Conservation (phyloP, 768 basidiomycete species). For the Cyclocybe aegerita region DNA sequence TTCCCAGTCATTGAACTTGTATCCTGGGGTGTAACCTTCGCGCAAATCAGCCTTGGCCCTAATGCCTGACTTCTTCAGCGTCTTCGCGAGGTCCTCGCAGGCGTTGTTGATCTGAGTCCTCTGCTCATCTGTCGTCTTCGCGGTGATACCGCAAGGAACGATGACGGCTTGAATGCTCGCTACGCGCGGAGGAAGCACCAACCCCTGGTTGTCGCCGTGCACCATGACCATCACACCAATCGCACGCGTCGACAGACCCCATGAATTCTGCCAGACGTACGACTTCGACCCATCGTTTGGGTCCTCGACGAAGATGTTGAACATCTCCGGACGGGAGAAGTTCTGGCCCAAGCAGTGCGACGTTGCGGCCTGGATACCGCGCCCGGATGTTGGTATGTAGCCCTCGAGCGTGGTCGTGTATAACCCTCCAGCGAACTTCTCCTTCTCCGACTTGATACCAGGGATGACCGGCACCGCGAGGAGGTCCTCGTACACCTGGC, state of each 20-base stretch:
- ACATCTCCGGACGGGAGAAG: conserved; percentile 96
- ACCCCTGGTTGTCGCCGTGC: too few species aligned
- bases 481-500: conserved; percentile 93
- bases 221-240: conserved; percentile 99
- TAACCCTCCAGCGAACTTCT: conserved; percentile 97
- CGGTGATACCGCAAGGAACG: conserved; percentile 94
- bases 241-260: conserved; percentile 94
- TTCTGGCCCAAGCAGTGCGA: conserved; percentile 99
- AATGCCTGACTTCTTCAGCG: conserved; percentile 70
- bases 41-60: conserved; percentile 88
- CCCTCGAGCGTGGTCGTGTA: conserved; percentile 99
- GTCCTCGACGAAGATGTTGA: conserved; percentile 96
- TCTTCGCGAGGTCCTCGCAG: conserved; percentile 75
- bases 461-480: conserved; percentile 97
- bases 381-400: conserved; percentile 94
- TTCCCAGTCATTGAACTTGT: conserved; percentile 99
- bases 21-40: conserved; percentile 97
- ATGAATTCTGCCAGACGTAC: conserved; percentile 97
- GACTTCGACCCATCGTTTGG: conserved; percentile 71
- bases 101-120: conserved; percentile 70
- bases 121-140: conserved; percentile 69
- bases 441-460: conserved; percentile 97
- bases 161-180: conserved; percentile 90
- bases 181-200: conserved; percentile 96
- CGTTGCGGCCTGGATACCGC: conserved; percentile 97